Conservation (phyloP, 345 rosid genomes). For the Rhodamnia argentea region DNA sequence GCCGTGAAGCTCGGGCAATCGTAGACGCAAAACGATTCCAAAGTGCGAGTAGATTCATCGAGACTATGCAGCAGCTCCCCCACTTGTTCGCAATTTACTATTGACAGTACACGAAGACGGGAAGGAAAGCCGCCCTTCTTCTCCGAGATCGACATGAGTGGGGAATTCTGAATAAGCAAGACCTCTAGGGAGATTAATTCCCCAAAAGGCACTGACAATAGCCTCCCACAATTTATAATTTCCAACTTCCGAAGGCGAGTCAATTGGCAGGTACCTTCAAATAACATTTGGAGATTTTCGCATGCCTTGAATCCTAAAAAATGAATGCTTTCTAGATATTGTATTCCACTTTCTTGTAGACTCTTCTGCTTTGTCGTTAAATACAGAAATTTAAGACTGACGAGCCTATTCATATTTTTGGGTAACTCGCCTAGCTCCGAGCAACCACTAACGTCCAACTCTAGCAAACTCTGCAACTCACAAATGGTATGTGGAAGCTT, state of each 20-base stretch:
- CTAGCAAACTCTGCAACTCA: not conserved
- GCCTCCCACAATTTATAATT: not conserved
- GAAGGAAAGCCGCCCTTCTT: not conserved
- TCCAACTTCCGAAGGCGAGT: not conserved
- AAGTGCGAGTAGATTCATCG: not conserved
- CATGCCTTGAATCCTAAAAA: not conserved
- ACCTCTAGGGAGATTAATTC: not conserved
- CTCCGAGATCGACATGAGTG: not conserved
- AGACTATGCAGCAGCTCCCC: not conserved
- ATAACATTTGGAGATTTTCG: not conserved
- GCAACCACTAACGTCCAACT: not conserved
- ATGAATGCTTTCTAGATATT: not conserved
- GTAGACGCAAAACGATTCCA: not conserved
- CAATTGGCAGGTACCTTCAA: not conserved
- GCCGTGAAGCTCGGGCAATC: too few species aligned
- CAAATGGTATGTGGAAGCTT: not conserved
- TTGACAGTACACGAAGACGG: not conserved
- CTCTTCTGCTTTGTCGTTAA: not conserved
- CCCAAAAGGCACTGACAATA: not conserved
- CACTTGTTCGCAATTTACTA: not conserved
- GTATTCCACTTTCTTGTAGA: not conserved
- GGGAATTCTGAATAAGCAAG: not conserved
- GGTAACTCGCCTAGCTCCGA: not conserved
- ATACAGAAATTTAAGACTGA: not conserved
- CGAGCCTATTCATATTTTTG: not conserved